A percentile compares a stretch with the other conserved stretches of the same genome.
These are phyloP conservation scores for Eucalyptus sp. DNA, from an alignment of 345 rosid species.

Conservation along the genomic window DNA sequence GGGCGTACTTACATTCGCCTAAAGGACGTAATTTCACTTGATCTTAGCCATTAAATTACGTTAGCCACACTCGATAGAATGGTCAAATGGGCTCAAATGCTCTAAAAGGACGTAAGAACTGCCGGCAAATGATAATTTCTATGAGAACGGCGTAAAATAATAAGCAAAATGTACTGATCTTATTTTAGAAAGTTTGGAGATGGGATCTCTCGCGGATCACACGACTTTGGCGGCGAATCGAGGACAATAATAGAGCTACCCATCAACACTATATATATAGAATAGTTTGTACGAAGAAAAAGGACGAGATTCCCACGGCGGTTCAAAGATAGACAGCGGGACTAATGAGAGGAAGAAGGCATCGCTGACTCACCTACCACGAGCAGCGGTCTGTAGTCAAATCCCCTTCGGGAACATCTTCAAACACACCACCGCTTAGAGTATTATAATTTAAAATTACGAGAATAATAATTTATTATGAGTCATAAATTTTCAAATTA, in stretches of 20 bases:
- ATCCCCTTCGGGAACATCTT: background rate
- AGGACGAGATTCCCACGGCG: background rate
- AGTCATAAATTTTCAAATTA: fast-evolving
- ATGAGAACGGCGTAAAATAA: too few species aligned
- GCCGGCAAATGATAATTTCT: background rate
- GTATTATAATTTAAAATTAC: too few species aligned
- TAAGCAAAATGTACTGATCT: background rate
- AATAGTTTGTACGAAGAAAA: too few species aligned
- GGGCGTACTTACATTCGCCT: background rate
- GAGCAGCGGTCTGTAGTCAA: background rate
- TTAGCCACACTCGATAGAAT: background rate
- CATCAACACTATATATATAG: background rate
- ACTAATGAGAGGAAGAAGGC: background rate
- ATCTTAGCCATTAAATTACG: background rate
- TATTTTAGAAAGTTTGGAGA: background rate
- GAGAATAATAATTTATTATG: fast-evolving
- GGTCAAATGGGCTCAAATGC: background rate
- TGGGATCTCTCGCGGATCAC: background rate
- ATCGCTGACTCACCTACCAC: background rate
- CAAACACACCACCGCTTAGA: background rate
- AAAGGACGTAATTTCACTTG: background rate
- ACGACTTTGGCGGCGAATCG: background rate
- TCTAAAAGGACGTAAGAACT: background rate
- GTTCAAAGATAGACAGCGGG: background rate
- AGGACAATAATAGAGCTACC: background rate